These are phyloP conservation scores for Buxus sempervirens DNA, from an alignment of 164 flowering plant species.

Conservation along the genomic window DNA sequence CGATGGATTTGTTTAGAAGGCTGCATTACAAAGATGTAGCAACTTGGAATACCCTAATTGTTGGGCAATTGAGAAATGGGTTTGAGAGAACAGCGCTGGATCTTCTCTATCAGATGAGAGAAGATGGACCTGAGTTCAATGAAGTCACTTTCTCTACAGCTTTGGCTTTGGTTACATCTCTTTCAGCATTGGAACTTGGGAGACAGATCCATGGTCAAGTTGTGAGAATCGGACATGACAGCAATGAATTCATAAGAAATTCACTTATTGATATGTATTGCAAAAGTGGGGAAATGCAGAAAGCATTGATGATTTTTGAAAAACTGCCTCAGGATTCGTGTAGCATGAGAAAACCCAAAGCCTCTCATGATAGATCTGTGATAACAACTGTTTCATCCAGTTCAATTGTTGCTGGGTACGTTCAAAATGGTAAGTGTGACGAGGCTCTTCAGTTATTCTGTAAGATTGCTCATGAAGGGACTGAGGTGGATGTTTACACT, in stretches of 20 bases:
- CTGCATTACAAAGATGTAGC: constrained; percentile 46
- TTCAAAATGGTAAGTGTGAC: constrained; percentile 47
- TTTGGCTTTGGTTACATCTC: constrained; percentile 44
- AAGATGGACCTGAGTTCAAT: constrained; percentile 26
- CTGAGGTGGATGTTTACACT: constrained; percentile 37
- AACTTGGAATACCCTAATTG: constrained; percentile 73
- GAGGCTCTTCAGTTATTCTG: constrained; percentile 45
- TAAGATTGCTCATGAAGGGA: constrained; percentile 36
- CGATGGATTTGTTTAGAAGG: constrained; percentile 47
- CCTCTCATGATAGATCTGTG: background rate
- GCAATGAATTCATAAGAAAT: constrained; percentile 26
- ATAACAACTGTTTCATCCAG: constrained; percentile 45
- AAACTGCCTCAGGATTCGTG: constrained; percentile 21
- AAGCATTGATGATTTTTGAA: constrained; percentile 31
- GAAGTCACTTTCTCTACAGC: constrained; percentile 46
- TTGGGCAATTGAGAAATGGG: constrained; percentile 51
- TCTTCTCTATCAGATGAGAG: constrained; percentile 45
- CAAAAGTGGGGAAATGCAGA: constrained; percentile 35
- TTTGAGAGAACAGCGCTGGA: constrained; percentile 33
- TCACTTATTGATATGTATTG: constrained; percentile 43
- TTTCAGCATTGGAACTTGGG: constrained; percentile 38
- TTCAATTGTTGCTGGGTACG: constrained; percentile 55
- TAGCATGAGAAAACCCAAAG: background rate
- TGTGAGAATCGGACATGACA: constrained; percentile 22
- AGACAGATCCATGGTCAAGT: constrained; percentile 33